Evolutionary conservation across 2,329 filamentous ascomycete species (phyloP), one percentile per base, ranked within the genome.

Genomic region (Curvularia spicifera): DNA sequence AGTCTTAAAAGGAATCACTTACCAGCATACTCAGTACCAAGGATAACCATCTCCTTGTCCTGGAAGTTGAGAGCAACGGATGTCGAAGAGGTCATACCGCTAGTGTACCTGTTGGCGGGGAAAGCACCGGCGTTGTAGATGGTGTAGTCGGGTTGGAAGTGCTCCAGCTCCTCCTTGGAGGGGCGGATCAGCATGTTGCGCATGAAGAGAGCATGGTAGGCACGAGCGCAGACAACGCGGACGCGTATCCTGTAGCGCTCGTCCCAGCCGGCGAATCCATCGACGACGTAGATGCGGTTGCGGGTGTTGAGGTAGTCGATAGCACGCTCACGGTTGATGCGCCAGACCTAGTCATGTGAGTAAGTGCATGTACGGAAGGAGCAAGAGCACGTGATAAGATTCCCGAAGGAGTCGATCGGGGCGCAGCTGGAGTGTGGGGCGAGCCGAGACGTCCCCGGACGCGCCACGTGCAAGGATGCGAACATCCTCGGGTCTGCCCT

Each of bases 121-220:
- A 99, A 99, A 63, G 91, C 91, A 70, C 95, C 95, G 64, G 93
- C 95, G 79, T 99, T 99, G 90, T 99, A 99, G 83, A 99, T 98
- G 74, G 94, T 94, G 85, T 99, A 99, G 85, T 99, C 94, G 72
- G 95, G 95, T 81, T 97, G 91, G 88, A 99, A 99, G 82, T 92
- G 87, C 83, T 97, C 90, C 54, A 99, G 89, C 84, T 99, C 93
- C 81, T 96, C 91, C 64, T 87, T 87, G 52, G 89, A 84, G 64
- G 95, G 95, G 71, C 95, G 91, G 84, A 99, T 99, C 77, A 99
- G 90, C 95, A 99, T 99, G 86, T 99, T 99, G 78, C 93, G 91
- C 95, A 99, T 99, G 88, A 99, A 99, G 67, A 99, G 88, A 63
- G 95, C 95, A 86, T 99, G 95, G 86, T 99, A 99, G 80, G 95